Conservation (phyloP, 768 basidiomycete genomes). For the Tylopilus intermedius region DNA sequence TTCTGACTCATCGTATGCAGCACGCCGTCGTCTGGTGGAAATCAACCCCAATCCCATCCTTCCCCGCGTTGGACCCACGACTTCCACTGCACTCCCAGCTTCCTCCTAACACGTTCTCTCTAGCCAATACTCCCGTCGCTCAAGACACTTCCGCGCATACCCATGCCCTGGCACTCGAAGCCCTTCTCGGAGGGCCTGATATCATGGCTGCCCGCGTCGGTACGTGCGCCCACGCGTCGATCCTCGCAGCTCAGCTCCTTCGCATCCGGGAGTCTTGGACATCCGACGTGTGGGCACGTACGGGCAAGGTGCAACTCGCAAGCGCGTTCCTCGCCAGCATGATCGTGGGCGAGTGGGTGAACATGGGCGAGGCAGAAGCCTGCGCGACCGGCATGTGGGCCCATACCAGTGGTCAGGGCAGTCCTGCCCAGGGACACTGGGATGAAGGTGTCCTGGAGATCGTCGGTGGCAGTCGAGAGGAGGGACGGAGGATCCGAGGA, state of each 20-base stretch:
- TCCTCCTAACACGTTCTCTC: constrained; percentile 57
- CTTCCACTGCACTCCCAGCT: constrained; percentile 68
- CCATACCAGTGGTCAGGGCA: constrained; percentile 33
- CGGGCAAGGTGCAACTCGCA: constrained; percentile 74
- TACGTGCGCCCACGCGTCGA: constrained; percentile 62
- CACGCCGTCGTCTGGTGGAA: constrained; percentile 88
- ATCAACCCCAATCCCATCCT: constrained; percentile 64
- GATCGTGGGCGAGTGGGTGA: constrained; percentile 64
- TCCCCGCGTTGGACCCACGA: constrained; percentile 69
- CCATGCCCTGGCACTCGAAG: constrained; percentile 71
- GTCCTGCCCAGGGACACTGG: constrained; percentile 53
- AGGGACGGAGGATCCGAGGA: constrained; percentile 63
- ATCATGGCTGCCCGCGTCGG: constrained; percentile 74
- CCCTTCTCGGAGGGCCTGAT: constrained; percentile 73
- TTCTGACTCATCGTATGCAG: constrained; percentile 23
- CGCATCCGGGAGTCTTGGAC: constrained; percentile 76
- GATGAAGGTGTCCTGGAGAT: constrained; percentile 76
- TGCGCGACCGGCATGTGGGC: constrained; percentile 78
- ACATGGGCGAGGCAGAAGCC: constrained; percentile 72
- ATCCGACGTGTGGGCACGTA: constrained; percentile 71
- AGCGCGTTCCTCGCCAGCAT: constrained; percentile 70
- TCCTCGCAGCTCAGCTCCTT: constrained; percentile 70
- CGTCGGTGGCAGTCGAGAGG: constrained; percentile 70
- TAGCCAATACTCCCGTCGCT: constrained; percentile 69
- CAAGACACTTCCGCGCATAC: constrained; percentile 80